phyloP scores from a whole-genome alignment of 2,329 filamentous ascomycete genomes.

The Colletotrichum agaves region DNA sequence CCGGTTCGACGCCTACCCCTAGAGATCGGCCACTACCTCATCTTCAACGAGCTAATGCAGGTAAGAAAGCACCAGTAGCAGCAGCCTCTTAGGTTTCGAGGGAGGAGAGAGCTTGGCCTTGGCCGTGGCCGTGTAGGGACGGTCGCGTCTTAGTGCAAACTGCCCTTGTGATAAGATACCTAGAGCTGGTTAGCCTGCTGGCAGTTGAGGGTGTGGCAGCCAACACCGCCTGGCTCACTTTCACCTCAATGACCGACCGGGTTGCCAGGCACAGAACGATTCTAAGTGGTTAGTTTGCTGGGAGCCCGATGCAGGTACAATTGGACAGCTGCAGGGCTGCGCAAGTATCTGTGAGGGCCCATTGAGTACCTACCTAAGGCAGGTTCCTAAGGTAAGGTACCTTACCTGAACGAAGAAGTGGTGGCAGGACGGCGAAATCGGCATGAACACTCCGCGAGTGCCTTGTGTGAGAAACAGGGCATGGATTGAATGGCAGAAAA shows the following conservation, averaged over 20 bases:
- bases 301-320: slow-evolving; percentile 10
- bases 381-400: no score
- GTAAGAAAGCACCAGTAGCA: neutral
- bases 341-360: slow-evolving; percentile 31
- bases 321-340: slow-evolving; percentile 20
- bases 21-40: slow-evolving; percentile 1
- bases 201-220: slow-evolving; percentile 25
- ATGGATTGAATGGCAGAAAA: neutral
- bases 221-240: slow-evolving; percentile 2
- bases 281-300: slow-evolving; percentile 8
- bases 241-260: slow-evolving; percentile 16
- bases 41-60: neutral
- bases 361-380: no score
- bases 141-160: slow-evolving; percentile 29
- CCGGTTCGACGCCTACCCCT: slow-evolving; percentile 13
- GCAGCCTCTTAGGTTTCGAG: neutral
- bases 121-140: slow-evolving; percentile 21
- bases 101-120: slow-evolving; percentile 18
- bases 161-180: slow-evolving; percentile 11
- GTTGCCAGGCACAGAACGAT: slow-evolving; percentile 24
- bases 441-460: neutral
- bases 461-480: neutral
- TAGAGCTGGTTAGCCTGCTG: slow-evolving; percentile 1
- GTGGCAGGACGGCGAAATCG: slow-evolving; percentile 6
- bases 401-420: neutral